Percentiles rank a stretch among this genome's conserved stretches.
Conservation (phyloP, 331 rosid species). For the Rhamnella rubrinervis region DNA sequence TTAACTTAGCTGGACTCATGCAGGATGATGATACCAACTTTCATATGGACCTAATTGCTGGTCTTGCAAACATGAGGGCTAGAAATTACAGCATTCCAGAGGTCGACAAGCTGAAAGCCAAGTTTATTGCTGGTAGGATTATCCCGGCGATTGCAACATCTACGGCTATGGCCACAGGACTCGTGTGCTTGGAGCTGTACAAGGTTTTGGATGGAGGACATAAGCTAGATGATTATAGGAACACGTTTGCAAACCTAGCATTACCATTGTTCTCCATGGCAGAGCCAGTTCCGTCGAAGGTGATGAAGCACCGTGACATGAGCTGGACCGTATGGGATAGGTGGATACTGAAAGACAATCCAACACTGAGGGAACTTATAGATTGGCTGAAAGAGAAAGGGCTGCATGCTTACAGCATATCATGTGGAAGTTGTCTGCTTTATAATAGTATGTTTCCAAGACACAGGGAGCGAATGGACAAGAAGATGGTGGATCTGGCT, state of each 20-base stretch:
- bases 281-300: conserved; percentile 90
- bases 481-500: conserved; percentile 71
- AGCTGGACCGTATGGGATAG: conserved; percentile 98
- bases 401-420: conserved; percentile 73
- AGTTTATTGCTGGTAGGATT: conserved; percentile 89
- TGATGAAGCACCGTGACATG: conserved; percentile 66
- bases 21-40: conserved; percentile 96
- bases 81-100: conserved; percentile 89
- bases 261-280: conserved; percentile 85
- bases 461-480: conserved; percentile 80
- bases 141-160: conserved; percentile 98
- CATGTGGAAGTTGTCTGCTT: conserved; percentile 82
- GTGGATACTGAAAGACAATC: conserved; percentile 73
- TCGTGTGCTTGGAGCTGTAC: conserved; percentile 91
- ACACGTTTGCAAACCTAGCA: conserved; percentile 84
- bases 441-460: conserved; percentile 71
- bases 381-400: conserved; percentile 75
- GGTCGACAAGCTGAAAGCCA: conserved; percentile 94
- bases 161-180: conserved; percentile 96
- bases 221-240: conserved; percentile 78
- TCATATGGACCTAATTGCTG: conserved; percentile 91
- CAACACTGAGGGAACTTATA: conserved; percentile 76
- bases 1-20: conserved; percentile 12
- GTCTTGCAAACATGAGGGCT: conserved; percentile 98
- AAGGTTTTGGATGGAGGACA: conserved; percentile 80